Evolutionary conservation across 495 filamentous ascomycete genomes (phyloP), one percentile per base, ranked within the genome.

Genomic region (Opeltia flavorubescens): DNA sequence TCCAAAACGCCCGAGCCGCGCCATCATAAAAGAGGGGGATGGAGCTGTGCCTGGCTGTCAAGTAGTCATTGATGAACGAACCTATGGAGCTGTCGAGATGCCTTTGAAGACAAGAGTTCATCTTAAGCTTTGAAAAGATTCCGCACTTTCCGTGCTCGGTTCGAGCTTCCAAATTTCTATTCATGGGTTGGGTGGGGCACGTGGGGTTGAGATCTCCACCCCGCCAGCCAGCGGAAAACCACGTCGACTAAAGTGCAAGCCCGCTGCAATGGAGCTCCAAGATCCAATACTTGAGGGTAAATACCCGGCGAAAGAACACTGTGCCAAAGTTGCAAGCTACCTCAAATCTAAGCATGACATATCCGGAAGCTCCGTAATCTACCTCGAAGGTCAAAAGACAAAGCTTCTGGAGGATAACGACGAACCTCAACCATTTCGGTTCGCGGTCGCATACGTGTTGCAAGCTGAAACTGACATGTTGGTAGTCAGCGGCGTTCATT

Each of bases 241-340:
- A n/a, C n/a, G n/a, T n/a, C n/a, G n/a, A n/a, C n/a, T n/a, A n/a
- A n/a, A n/a, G n/a, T n/a, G n/a, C n/a, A n/a, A n/a, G n/a, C n/a
- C n/a, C n/a, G n/a, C n/a, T n/a, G n/a, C 30, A 1, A 55, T 55
- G 53, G 38, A 18, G 26, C 13, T 42, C 15, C 29, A 47, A 18
- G 38, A 47, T 9, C 29, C 35, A 7, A 66, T 80, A 28, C 60
- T 80, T 15, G 58, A 68, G 50, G 81, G 78, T 40, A 94, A 95
- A 64, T 98, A 98, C 62, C 93, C 91, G n/a, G 93, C 86, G 34
- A 96, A 95, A 64, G 72, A 73, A 20, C 91, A 98, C 63, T 84
- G 83, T 33, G 72, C 77, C 52, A 78, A 78, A 53, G 88, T 95
- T n/a, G 81, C 76, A 13, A 76, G 85, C 45, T 79, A 78, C 55